Percentiles rank a stretch among this genome's conserved stretches.
Evolutionary conservation across 2,329 filamentous ascomycete species (phyloP).

Genomic region (Arthrinium puccinioides): DNA sequence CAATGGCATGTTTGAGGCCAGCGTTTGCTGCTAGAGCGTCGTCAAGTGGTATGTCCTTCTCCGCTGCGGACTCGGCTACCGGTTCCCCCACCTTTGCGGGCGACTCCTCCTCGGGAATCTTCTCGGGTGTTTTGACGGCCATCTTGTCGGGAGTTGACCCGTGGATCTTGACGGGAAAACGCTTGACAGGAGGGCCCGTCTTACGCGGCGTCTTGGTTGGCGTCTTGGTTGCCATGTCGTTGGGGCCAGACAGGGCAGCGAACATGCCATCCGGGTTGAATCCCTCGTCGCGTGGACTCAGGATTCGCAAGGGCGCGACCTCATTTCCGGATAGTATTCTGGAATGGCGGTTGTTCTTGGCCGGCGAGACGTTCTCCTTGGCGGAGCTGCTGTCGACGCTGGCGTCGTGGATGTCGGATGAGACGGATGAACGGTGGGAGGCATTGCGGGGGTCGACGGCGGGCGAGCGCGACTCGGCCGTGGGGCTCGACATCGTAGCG

Average conservation of each 20-base stretch:
- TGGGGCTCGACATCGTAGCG: background rate
- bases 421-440: background rate
- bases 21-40: slow-evolving; percentile 48
- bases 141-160: slow-evolving; percentile 5
- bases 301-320: slow-evolving; percentile 51
- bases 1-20: slow-evolving; percentile 50
- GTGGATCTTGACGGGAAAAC: slow-evolving; percentile 35
- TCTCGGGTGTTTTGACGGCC: slow-evolving; percentile 10
- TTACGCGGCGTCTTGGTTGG: slow-evolving; percentile 34
- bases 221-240: no score
- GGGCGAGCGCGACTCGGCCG: background rate
- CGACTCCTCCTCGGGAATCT: slow-evolving; percentile 10
- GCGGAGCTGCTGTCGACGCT: background rate
- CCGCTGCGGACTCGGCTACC: slow-evolving; percentile 9
- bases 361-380: slow-evolving; percentile 39
- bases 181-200: slow-evolving; percentile 15
- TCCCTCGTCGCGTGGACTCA: slow-evolving; percentile 23
- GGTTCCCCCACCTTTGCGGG: slow-evolving; percentile 6
- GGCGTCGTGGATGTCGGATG: background rate
- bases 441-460: background rate
- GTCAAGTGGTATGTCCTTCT: slow-evolving; percentile 38
- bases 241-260: no score
- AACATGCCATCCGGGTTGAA: slow-evolving; percentile 12
- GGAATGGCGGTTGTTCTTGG: slow-evolving; percentile 39
- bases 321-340: slow-evolving; percentile 50